Conservation (phyloP, 371 early-diverging fungal species). For the Vairimorpha necatrix region DNA sequence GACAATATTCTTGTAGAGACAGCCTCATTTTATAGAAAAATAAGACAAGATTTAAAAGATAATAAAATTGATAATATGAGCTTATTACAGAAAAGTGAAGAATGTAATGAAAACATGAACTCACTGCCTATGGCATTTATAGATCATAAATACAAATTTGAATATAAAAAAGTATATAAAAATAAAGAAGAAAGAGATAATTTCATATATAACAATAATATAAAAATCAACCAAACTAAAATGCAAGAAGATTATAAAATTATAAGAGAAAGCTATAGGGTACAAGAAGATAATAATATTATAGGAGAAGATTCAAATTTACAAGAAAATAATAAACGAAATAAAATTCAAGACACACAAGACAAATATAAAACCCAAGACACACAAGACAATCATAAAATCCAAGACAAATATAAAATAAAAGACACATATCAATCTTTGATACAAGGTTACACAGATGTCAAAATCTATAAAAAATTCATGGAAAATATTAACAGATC, state of each 20-base stretch:
- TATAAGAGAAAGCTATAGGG: no score
- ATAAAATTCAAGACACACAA: not conserved
- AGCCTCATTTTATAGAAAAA: not conserved
- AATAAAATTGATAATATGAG: not conserved
- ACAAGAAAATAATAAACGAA: not conserved
- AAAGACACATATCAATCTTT: no score
- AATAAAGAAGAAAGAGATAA: not conserved
- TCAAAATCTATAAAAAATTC: not conserved
- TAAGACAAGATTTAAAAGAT: not conserved
- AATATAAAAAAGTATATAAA: not conserved
- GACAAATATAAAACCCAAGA: not conserved
- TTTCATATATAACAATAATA: not conserved
- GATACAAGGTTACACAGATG: not conserved
- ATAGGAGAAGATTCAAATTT: not conserved
- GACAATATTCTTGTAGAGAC: not conserved
- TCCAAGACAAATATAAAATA: not conserved
- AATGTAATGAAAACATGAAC: slow-evolving; percentile 8
- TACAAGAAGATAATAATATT: not conserved
- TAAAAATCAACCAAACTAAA: not conserved
- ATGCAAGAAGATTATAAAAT: not conserved
- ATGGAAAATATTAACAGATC: not conserved
- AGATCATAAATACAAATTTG: not conserved
- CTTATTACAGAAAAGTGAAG: not conserved
- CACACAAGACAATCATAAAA: not conserved
- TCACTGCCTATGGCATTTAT: not conserved